phyloP scores from a whole-genome alignment of 345 rosid genomes.

The Citrus australasica region DNA sequence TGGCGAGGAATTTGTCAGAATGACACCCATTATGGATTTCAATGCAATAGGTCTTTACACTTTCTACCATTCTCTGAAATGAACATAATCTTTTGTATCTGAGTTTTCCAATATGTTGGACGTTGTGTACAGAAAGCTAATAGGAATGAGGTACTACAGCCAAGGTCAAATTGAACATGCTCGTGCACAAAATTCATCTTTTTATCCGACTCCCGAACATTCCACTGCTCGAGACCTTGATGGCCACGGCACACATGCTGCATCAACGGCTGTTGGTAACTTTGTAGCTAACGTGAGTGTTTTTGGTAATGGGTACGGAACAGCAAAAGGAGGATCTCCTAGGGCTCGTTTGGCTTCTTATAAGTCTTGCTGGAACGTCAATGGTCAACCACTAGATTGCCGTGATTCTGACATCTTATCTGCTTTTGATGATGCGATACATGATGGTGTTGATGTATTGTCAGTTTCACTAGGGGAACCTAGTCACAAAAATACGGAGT shows the following conservation, averaged over 20 bases:
- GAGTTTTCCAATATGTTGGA: no score
- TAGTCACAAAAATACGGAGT: neutral
- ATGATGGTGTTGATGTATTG: slow-evolving; percentile 47
- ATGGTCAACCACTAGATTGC: slow-evolving; percentile 16
- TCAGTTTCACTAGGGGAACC: slow-evolving; percentile 45
- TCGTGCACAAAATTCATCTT: neutral
- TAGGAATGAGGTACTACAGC: slow-evolving; percentile 37
- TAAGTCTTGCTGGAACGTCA: slow-evolving; percentile 35
- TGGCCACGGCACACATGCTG: slow-evolving; percentile 49
- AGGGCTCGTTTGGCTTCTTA: slow-evolving; percentile 43
- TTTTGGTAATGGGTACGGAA: slow-evolving; percentile 21
- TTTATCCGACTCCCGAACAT: neutral
- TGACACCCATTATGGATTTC: slow-evolving; percentile 1
- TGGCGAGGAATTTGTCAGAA: slow-evolving; percentile 30
- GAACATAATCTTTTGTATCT: no score
- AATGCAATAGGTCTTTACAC: slow-evolving; percentile 22
- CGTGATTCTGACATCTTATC: slow-evolving; percentile 33
- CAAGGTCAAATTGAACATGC: slow-evolving; percentile 14
- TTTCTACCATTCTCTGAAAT: neutral
- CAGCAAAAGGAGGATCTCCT: slow-evolving; percentile 47
- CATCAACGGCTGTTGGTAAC: slow-evolving; percentile 41
- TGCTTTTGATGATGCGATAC: slow-evolving; percentile 39
- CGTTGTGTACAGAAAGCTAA: slow-evolving; percentile 36
- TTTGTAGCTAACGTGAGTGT: slow-evolving; percentile 24
- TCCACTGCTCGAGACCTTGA: slow-evolving; percentile 2